Base-by-base conservation (phyloP, 305 asterid genomes). In the Ajuga reptans region DNA sequence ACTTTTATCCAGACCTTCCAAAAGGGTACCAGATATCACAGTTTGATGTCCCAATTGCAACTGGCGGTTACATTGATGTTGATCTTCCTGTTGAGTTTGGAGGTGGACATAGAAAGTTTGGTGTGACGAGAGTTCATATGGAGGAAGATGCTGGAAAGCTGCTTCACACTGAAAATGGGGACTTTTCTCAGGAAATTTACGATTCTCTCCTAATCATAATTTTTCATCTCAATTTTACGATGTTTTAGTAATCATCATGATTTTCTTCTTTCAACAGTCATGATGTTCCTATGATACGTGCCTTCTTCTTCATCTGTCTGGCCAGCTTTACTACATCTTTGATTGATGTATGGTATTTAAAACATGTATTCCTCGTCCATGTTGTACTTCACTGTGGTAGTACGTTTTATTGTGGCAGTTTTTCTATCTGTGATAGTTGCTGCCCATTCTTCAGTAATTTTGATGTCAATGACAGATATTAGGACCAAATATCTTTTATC, bases 91-190 rank as follows among this genome's bases (percentile, higher is more conserved):
- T 94, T 60, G 99, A 94, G 81, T 86, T 83, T 70, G 97, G 99
- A 61, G 97, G 97, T 7, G 99, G 99, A 47, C 99, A 91, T 73
- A 88, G 93, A 72, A 82, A 82, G 79, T 91, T 94, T 74, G 96
- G 99, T 12, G 66, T 94, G 57, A 94, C 99, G 51, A 80, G 97
- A 80, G 97, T 94, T 81, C 99, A 91, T 61, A 94, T 94, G 97
- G 99, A 94, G 78, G 99, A 94, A 78, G 97, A 94, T 82, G 99
- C 97, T 72, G 99, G 97, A 46, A 93, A 93, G 88, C 81, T 85
- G 79, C 89, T 93, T 77, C 99, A 93, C 74, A 87, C 97, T 0
- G 96, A 86, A 36, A 82, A 66, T 59, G 91, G 86, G 21, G 86
- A 75, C 65, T 84, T 75, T 76, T 90, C 97, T 69, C 97, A 89